These are phyloP conservation scores for Hanseniaspora uvarum DNA, from an alignment of 1,139 yeast genomes.

Conservation along the genomic window DNA sequence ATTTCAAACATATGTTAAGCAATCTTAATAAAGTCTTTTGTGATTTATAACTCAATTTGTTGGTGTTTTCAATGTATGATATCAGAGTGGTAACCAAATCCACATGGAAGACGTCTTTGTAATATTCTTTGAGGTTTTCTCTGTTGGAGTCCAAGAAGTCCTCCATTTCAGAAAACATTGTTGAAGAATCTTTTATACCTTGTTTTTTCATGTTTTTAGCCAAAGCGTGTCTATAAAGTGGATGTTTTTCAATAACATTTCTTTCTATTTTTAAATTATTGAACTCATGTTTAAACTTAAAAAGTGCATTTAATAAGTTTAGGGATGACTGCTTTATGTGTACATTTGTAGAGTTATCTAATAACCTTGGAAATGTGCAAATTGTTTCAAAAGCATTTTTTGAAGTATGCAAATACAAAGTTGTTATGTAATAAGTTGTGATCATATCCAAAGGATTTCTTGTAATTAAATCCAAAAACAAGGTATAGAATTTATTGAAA, in stretches of 20 bases:
- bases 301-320: not conserved
- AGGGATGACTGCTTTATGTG: conserved; percentile 6
- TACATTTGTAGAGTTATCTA: conserved; percentile 1
- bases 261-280: not conserved
- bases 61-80: conserved; percentile 39
- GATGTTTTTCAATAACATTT: not conserved
- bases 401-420: not conserved
- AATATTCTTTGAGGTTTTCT: conserved; percentile 38
- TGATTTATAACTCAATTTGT: conserved; percentile 52
- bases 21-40: conserved; percentile 58
- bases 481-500: conserved; percentile 8
- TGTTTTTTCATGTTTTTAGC: not conserved
- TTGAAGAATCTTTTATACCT: not conserved
- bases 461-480: not conserved
- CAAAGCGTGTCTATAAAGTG: not conserved
- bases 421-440: not conserved
- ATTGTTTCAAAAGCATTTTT: not conserved
- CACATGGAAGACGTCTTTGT: conserved; percentile 30
- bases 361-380: not conserved
- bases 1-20: conserved; percentile 53
- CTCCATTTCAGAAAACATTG: conserved; percentile 28
- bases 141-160: conserved; percentile 32
- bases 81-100: conserved; percentile 29
- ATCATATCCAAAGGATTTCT: not conserved
- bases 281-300: not conserved